Conservation (phyloP, 2,329 filamentous ascomycete genomes). For the Aspergillus alliaceus region DNA sequence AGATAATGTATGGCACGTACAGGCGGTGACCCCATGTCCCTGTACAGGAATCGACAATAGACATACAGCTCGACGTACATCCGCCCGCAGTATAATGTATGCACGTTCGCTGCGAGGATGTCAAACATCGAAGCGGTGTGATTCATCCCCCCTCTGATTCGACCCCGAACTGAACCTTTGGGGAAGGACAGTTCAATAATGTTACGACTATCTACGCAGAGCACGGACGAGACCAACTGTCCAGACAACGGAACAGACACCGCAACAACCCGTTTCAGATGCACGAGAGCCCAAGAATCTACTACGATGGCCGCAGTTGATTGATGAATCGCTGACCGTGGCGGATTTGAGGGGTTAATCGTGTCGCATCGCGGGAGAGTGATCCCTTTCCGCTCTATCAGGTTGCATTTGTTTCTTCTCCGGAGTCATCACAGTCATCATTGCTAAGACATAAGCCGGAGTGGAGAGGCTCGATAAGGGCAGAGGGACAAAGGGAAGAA, state of each 20-base stretch:
- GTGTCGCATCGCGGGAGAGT: not conserved
- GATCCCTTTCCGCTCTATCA: not conserved
- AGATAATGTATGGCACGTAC: not conserved
- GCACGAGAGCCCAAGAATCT: slow-evolving; percentile 6
- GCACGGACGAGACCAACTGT: not conserved
- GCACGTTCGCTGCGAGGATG: slow-evolving; percentile 5
- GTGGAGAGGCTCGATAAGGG: too few relatives aligned
- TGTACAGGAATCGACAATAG: too few relatives aligned
- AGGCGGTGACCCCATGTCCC: not conserved
- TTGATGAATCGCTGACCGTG: too few relatives aligned
- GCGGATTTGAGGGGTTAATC: not conserved
- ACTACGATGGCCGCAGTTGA: not conserved
- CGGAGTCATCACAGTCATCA: not conserved
- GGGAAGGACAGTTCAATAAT: slow-evolving; percentile 2
- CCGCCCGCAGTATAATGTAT: slow-evolving; percentile 8
- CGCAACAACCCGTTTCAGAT: slow-evolving; percentile 3
- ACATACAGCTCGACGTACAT: slow-evolving; percentile 11
- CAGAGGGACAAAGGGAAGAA: not conserved
- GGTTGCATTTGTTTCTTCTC: too few relatives aligned
- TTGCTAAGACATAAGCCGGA: slow-evolving; percentile 6
- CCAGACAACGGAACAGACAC: slow-evolving; percentile 2
- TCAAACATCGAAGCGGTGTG: slow-evolving; percentile 12
- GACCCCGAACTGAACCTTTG: not conserved
- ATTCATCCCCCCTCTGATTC: slow-evolving; percentile 1
- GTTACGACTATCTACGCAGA: not conserved